phyloP scores from a whole-genome alignment of 2,329 filamentous ascomycete genomes.

The Alternaria longipes region DNA sequence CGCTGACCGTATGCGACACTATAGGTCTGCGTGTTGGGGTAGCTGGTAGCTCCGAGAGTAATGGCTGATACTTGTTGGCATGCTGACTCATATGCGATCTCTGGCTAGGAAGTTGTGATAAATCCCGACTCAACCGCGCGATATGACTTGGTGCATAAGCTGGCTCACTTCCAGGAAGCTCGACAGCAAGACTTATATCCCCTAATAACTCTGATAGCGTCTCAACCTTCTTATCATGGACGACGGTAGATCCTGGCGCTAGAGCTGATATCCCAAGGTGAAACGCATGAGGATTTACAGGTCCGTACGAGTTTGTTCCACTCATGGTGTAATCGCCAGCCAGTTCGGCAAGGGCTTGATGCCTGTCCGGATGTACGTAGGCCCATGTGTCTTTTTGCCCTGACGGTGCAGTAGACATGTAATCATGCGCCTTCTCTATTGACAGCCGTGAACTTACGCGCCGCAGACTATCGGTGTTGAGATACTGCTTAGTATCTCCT shows the following conservation, averaged over 20 bases:
- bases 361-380: not conserved
- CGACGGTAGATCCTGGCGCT: not conserved
- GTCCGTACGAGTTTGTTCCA: slow-evolving; percentile 30
- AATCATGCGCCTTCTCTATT: not conserved
- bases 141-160: slow-evolving; percentile 2
- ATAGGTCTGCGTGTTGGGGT: slow-evolving; percentile 14
- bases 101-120: not conserved
- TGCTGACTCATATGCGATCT: not conserved
- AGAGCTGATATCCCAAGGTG: not conserved
- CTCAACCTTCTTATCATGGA: not conserved
- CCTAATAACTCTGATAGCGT: slow-evolving; percentile 20
- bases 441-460: not conserved
- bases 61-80: not conserved
- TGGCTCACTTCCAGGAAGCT: slow-evolving; percentile 18
- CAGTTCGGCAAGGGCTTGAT: slow-evolving; percentile 16
- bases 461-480: not conserved
- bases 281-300: slow-evolving; percentile 29
- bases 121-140: not conserved
- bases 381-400: not conserved
- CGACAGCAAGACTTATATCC: slow-evolving; percentile 17
- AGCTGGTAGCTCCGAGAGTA: slow-evolving; percentile 9
- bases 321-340: slow-evolving; percentile 23
- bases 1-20: slow-evolving; percentile 12
- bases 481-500: not conserved
- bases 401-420: not conserved